Percentiles rank a stretch among this genome's conserved stretches.
phyloP scores from a whole-genome alignment of 768 basidiomycete species.

The Omphalotus guepiniiformis region DNA sequence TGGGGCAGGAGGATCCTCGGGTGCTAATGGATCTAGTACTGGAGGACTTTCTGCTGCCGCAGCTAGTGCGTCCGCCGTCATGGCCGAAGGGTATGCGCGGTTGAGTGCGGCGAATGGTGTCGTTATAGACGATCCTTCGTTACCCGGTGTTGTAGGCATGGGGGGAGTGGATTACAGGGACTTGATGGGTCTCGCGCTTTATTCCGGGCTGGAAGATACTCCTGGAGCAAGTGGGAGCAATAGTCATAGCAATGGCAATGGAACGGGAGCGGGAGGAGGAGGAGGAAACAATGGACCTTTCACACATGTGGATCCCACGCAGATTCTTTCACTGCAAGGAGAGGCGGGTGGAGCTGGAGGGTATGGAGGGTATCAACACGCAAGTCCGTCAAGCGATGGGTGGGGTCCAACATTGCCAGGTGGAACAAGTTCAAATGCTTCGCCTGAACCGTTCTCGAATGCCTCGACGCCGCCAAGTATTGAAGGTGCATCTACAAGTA shows the following conservation, averaged over 20 bases:
- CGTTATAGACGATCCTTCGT: constrained; percentile 44
- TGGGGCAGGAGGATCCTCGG: constrained; percentile 12
- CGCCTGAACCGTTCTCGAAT: constrained; percentile 73
- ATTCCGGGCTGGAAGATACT: constrained; percentile 44
- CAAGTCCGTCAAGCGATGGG: constrained; percentile 79
- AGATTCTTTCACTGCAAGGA: constrained; percentile 50
- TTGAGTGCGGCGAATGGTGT: constrained; percentile 51
- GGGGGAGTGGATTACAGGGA: constrained; percentile 52
- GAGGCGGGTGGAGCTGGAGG: constrained; percentile 35
- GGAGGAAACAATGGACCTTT: constrained; percentile 42
- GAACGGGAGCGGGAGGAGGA: constrained; percentile 6
- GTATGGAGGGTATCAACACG: constrained; percentile 41
- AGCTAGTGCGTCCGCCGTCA: constrained; percentile 59
- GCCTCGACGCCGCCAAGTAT: constrained; percentile 72
- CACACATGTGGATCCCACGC: constrained; percentile 91
- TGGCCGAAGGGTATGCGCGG: constrained; percentile 72
- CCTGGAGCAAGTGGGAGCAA: no score
- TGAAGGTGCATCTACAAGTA: constrained; percentile 38
- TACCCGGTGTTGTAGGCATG: not conserved
- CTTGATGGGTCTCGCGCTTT: constrained; percentile 60
- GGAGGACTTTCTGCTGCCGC: constrained; percentile 65
- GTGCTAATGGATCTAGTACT: no score
- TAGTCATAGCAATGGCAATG: no score
- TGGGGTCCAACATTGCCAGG: constrained; percentile 41
- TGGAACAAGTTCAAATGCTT: constrained; percentile 63